phyloP scores from a whole-genome alignment of 495 filamentous ascomycete genomes.

The Podospora tetraspora region DNA sequence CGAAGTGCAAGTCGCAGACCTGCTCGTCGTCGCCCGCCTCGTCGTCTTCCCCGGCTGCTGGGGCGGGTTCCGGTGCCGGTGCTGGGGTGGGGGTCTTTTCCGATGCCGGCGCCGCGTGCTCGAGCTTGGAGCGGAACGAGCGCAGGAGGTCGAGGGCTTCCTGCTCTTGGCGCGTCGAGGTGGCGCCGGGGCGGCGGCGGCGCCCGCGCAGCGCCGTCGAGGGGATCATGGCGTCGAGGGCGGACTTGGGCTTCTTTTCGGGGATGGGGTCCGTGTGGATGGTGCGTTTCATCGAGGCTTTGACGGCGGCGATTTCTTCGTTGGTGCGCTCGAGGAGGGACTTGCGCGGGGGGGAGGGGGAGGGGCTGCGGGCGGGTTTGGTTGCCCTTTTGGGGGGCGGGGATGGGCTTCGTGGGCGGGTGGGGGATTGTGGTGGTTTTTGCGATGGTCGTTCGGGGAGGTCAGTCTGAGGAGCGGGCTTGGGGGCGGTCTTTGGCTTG shows the following conservation, averaged over 20 bases:
- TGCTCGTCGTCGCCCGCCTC: constrained; percentile 32
- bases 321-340: constrained; percentile 63
- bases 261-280: constrained; percentile 53
- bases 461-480: constrained; percentile 29
- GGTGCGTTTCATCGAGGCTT: constrained; percentile 85
- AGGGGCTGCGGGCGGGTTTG: constrained; percentile 38
- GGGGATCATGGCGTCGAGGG: constrained; percentile 80
- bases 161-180: constrained; percentile 49
- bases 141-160: constrained; percentile 62
- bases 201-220: constrained; percentile 70
- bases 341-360: constrained; percentile 44
- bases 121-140: constrained; percentile 73
- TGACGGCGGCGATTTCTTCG: constrained; percentile 83
- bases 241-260: constrained; percentile 53
- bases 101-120: constrained; percentile 44
- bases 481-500: constrained; percentile 20
- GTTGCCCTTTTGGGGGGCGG: constrained; percentile 17
- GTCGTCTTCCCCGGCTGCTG: constrained; percentile 25
- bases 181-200: constrained; percentile 46
- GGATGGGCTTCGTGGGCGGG: constrained; percentile 21
- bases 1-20: constrained; percentile 87
- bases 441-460: constrained; percentile 21
- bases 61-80: constrained; percentile 20
- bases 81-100: constrained; percentile 38
- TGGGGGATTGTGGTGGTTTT: constrained; percentile 22